phyloP scores from a whole-genome alignment of 2,329 filamentous ascomycete species.

The Aureobasidium subglaciale region DNA sequence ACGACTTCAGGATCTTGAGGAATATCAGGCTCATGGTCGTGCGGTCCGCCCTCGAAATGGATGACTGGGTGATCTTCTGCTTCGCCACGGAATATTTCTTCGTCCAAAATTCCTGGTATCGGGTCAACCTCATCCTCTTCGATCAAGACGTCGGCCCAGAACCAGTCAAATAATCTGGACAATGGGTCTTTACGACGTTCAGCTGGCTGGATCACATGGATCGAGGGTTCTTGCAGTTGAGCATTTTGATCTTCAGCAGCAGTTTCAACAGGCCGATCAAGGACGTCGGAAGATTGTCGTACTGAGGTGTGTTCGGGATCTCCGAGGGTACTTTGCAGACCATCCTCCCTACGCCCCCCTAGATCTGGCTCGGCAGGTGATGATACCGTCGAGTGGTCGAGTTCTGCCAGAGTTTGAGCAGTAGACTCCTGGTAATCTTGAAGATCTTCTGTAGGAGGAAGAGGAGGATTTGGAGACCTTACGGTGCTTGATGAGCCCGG shows the following conservation, averaged over 20 bases:
- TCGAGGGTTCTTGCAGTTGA: not conserved
- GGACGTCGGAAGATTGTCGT: too few species aligned
- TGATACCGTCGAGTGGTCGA: not conserved
- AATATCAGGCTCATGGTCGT: slow-evolving; percentile 31
- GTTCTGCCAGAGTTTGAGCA: not conserved
- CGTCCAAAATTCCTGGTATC: slow-evolving; percentile 33
- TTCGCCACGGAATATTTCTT: slow-evolving; percentile 54
- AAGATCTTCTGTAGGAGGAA: not conserved
- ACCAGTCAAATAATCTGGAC: slow-evolving; percentile 35
- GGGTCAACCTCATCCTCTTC: slow-evolving; percentile 18
- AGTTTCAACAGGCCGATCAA: not conserved
- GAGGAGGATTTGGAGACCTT: not conserved
- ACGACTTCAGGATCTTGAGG: slow-evolving; percentile 53
- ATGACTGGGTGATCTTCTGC: slow-evolving; percentile 57
- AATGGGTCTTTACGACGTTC: not conserved
- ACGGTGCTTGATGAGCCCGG: not conserved
- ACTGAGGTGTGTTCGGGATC: not conserved
- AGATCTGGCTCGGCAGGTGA: too few species aligned
- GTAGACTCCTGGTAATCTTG: not conserved
- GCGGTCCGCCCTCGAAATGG: slow-evolving; percentile 25
- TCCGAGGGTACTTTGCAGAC: not conserved
- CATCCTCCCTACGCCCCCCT: too few species aligned
- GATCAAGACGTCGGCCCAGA: slow-evolving; percentile 41
- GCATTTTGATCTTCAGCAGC: not conserved
- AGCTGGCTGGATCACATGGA: not conserved